Percentiles rank a stretch among this genome's conserved stretches.
phyloP scores from a whole-genome alignment of 768 basidiomycete genomes.

The Zangia roseola region DNA sequence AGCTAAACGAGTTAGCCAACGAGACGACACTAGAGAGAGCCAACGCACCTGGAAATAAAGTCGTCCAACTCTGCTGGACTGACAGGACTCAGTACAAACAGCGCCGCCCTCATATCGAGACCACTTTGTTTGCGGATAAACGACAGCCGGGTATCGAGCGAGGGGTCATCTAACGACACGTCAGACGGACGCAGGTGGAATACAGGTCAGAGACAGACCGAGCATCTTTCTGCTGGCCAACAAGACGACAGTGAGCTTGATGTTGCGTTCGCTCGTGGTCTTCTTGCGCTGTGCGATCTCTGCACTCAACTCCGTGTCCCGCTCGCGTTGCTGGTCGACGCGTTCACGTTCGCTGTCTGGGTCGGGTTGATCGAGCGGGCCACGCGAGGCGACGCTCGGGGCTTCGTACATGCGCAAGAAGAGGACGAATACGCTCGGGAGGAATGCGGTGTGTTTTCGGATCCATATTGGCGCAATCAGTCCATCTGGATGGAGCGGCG shows the following conservation, averaged over 20 bases:
- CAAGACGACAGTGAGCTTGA: conserved; percentile 93
- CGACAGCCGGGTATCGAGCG: conserved; percentile 79
- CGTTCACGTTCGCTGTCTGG: conserved; percentile 54
- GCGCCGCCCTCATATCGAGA: conserved; percentile 85
- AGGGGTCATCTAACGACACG: conserved; percentile 66
- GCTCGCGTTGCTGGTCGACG: conserved; percentile 64
- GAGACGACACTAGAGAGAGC: neutral
- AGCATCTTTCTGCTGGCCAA: conserved; percentile 87
- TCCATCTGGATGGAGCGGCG: conserved; percentile 92
- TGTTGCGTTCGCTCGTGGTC: conserved; percentile 75
- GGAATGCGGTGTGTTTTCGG: conserved; percentile 87
- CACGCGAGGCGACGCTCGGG: conserved; percentile 41
- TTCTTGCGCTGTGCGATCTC: conserved; percentile 83
- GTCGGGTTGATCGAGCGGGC: conserved; percentile 56
- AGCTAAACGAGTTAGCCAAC: conserved; percentile 38
- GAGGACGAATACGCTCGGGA: conserved; percentile 92
- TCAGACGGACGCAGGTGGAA: neutral
- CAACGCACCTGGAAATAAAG: conserved; percentile 74
- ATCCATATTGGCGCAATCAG: conserved; percentile 98
- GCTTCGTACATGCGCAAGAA: conserved; percentile 83
- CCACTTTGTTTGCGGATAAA: conserved; percentile 85
- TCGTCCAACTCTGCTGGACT: conserved; percentile 81
- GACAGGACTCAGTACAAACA: conserved; percentile 95
- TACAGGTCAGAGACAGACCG: conserved; percentile 46
- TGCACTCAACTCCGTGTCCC: conserved; percentile 74